Conservation (phyloP, 352 stramenopile genomes). For the Pythium rhizo-oryzae region DNA sequence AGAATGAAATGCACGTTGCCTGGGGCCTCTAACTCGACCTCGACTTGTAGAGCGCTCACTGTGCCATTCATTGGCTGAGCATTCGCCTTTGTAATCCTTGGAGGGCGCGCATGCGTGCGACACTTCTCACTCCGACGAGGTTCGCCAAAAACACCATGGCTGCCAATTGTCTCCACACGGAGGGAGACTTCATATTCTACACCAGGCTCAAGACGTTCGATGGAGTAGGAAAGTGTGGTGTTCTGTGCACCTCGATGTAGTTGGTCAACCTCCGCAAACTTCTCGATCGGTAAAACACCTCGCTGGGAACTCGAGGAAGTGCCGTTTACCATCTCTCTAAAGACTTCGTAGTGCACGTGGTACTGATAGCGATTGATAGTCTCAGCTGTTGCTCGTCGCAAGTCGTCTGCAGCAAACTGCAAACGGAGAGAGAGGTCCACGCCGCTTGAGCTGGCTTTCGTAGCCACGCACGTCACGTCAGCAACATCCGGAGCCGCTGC, state of each 20-base stretch:
- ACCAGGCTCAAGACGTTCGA: slow-evolving; percentile 44
- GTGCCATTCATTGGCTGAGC: slow-evolving; percentile 47
- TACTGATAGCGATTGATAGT: slow-evolving; percentile 46
- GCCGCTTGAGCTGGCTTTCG: slow-evolving; percentile 45
- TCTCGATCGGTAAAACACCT: slow-evolving; percentile 37
- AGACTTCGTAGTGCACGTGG: slow-evolving; percentile 57
- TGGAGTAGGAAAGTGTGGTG: slow-evolving; percentile 29
- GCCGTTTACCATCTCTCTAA: background rate
- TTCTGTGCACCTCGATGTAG: slow-evolving; percentile 29
- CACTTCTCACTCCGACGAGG: slow-evolving; percentile 27
- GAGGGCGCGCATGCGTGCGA: slow-evolving; percentile 53
- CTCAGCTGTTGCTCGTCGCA: slow-evolving; percentile 31
- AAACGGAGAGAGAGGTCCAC: slow-evolving; percentile 49
- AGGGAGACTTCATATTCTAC: slow-evolving; percentile 53
- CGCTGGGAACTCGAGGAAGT: background rate
- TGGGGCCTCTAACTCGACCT: slow-evolving; percentile 40
- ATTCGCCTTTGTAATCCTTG: slow-evolving; percentile 39
- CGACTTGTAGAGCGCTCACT: slow-evolving; percentile 48
- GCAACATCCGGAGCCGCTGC: slow-evolving; percentile 51
- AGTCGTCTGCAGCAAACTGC: slow-evolving; percentile 43
- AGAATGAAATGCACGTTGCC: slow-evolving; percentile 65
- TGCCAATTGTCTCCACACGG: slow-evolving; percentile 51
- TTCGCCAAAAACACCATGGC: slow-evolving; percentile 53
- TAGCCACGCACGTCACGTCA: slow-evolving; percentile 26
- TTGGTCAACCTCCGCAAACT: slow-evolving; percentile 40